Percentiles rank a stretch among this genome's conserved stretches.
Conservation (phyloP, 2,329 filamentous ascomycete species). For the Bipolaris sorokiniana region DNA sequence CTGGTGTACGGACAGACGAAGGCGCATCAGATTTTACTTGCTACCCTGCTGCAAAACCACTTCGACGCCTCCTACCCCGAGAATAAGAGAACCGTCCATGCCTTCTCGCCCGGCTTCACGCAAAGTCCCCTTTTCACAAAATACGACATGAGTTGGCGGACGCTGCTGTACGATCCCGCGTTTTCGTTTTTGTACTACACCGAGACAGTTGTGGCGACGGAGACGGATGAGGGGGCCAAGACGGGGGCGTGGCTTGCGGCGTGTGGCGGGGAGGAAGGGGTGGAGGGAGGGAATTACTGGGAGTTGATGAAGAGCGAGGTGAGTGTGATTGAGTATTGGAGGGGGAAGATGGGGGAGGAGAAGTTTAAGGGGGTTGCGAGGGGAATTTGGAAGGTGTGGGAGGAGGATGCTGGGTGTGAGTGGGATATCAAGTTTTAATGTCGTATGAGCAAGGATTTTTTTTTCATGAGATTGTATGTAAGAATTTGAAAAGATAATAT, state of each 20-base stretch:
- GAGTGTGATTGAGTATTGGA: slow-evolving; percentile 19
- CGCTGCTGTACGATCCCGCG: slow-evolving; percentile 17
- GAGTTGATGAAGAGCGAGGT: slow-evolving; percentile 13
- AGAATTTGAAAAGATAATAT: no score
- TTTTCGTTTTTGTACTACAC: slow-evolving; percentile 18
- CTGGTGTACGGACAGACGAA: slow-evolving; percentile 17
- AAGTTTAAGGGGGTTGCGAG: background rate
- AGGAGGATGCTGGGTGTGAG: slow-evolving; percentile 12
- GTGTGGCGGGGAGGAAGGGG: slow-evolving; percentile 5
- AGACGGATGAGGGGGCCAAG: slow-evolving; percentile 21
- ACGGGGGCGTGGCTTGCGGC: slow-evolving; percentile 22
- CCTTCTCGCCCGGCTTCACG: slow-evolving; percentile 21
- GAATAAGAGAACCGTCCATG: slow-evolving; percentile 10
- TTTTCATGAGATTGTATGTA: background rate
- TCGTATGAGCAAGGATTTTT: background rate
- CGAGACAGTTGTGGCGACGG: slow-evolving; percentile 14
- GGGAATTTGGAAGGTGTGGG: slow-evolving; percentile 19
- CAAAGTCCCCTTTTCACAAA: slow-evolving; percentile 20
- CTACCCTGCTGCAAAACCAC: slow-evolving; percentile 12
- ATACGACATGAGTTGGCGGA: slow-evolving; percentile 13
- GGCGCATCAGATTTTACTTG: slow-evolving; percentile 24
- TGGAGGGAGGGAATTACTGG: slow-evolving; percentile 18
- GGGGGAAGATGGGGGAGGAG: slow-evolving; percentile 6
- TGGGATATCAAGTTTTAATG: slow-evolving; percentile 8
- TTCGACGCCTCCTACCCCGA: background rate